Conservation (phyloP, 164 flowering plant species). For the Protea cynaroides region DNA sequence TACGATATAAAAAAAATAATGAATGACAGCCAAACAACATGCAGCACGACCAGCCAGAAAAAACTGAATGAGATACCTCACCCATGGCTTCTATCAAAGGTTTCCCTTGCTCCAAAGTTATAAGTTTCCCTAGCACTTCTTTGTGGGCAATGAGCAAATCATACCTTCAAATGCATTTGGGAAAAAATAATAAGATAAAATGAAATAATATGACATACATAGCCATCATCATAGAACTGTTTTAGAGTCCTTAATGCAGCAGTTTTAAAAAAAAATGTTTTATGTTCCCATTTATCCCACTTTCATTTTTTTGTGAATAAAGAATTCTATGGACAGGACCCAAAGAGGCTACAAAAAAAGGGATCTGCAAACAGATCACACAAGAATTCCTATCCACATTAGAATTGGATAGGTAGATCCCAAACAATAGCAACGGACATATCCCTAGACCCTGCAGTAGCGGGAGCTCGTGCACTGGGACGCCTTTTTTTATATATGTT, state of each 20-base stretch:
- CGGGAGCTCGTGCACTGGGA: no score
- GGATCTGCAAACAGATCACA: no score
- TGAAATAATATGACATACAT: constrained; percentile 1
- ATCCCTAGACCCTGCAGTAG: no score
- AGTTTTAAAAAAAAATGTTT: neutral
- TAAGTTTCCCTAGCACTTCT: constrained; percentile 88
- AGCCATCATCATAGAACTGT: neutral
- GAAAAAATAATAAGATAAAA: neutral
- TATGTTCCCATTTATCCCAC: no score
- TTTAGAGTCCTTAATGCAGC: neutral
- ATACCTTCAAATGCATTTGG: constrained; percentile 49
- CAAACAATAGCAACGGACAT: no score
- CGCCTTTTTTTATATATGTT: no score
- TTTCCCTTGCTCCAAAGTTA: constrained; percentile 96
- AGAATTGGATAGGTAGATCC: no score
- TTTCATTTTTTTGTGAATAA: no score
- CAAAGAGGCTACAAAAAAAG: no score
- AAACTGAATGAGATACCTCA: constrained; percentile 52
- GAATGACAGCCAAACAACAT: neutral
- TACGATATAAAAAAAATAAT: neutral
- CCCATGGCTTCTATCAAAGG: constrained; percentile 91
- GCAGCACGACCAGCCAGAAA: constrained; percentile 3
- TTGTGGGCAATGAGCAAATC: constrained; percentile 76
- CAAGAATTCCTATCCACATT: no score
- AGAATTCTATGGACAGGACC: no score